Base-by-base conservation (phyloP, 2,329 filamentous ascomycete genomes). In the Rutstroemia sp. region DNA sequence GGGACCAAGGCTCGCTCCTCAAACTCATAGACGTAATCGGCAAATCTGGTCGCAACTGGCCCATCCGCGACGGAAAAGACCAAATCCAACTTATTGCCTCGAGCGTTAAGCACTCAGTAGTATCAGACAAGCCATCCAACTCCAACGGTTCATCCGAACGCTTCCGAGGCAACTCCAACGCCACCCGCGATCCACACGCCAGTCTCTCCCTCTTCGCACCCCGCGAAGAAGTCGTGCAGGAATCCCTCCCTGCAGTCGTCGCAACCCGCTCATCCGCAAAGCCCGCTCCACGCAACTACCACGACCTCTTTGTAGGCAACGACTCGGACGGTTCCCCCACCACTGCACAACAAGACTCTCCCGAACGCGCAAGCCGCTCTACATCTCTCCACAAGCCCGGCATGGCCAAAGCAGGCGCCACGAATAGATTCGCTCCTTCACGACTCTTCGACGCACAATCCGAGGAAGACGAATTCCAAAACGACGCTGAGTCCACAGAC, bases 21-120 rank as follows among this genome's bases (percentile, higher is more conserved):
- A 97, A 94, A 75, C 87, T 95, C 72, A 81, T 96, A 61, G 92
- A 96, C 60, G 85, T 96, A 56, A 97, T 99, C 72, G 92, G 94
- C 67, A 87, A 86, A 69, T 86, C 87, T 54, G 89, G 89, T 56
- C 88, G 87, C 71, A 95, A 94, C 73, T 99, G 94, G 94, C 94
- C 94, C 54, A 95, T 99, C 69, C 83, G 84, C 64, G 91, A 96
- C 69, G 88, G 86, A 69, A 83, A 83, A 66, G 91, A 96, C 54
- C 92, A 97, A 75, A 79, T 87, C 64, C 85, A 83, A 66, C 75
- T 96, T 66, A 89, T 96, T 65, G 77, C 80, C 61, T 77, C 75
- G 50, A 85, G 78, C 61, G 74, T 82, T 65, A 79, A 80, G 64
- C 71, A 74, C 40, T 70, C 73, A n/a, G 74, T 74, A 57, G 63